phyloP scores from a whole-genome alignment of 139 green algal genomes.

The Volvox africanus region DNA sequence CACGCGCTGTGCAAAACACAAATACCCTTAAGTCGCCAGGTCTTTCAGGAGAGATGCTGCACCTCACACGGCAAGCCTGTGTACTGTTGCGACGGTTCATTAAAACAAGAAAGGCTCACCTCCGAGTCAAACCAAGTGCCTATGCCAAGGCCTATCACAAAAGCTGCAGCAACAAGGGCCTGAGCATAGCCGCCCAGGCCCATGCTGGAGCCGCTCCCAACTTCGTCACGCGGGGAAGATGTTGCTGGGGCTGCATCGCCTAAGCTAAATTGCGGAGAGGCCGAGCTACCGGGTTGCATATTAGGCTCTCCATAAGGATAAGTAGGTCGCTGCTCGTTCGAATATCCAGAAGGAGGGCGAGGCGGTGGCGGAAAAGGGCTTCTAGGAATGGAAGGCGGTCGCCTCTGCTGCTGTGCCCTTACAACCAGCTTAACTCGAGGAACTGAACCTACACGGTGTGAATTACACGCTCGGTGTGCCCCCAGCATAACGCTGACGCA shows the following conservation, averaged over 20 bases:
- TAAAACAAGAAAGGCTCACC: slow-evolving; percentile 10
- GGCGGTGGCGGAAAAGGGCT: slow-evolving; percentile 21
- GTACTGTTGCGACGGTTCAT: too few relatives aligned
- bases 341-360: neutral
- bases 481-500: slow-evolving; percentile 6
- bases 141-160: slow-evolving; percentile 91
- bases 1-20: too few relatives aligned
- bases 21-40: too few relatives aligned
- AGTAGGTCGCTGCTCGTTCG: neutral
- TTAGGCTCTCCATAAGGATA: slow-evolving; percentile 3
- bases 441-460: neutral
- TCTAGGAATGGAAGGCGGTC: neutral
- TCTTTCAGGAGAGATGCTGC: too few relatives aligned
- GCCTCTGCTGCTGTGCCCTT: slow-evolving; percentile 28
- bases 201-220: slow-evolving; percentile 17
- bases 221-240: neutral
- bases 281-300: neutral
- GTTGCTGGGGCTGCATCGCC: neutral
- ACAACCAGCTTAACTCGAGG: neutral
- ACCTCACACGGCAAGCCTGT: too few relatives aligned
- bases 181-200: slow-evolving; percentile 60
- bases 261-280: neutral
- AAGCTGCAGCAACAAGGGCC: slow-evolving; percentile 77
- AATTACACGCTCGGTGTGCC: neutral
- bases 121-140: slow-evolving; percentile 83